Percentiles rank a stretch among this genome's conserved stretches.
These are phyloP conservation scores for Pleurotus tuber-regium DNA, from an alignment of 768 basidiomycete species.

Conservation along the genomic window DNA sequence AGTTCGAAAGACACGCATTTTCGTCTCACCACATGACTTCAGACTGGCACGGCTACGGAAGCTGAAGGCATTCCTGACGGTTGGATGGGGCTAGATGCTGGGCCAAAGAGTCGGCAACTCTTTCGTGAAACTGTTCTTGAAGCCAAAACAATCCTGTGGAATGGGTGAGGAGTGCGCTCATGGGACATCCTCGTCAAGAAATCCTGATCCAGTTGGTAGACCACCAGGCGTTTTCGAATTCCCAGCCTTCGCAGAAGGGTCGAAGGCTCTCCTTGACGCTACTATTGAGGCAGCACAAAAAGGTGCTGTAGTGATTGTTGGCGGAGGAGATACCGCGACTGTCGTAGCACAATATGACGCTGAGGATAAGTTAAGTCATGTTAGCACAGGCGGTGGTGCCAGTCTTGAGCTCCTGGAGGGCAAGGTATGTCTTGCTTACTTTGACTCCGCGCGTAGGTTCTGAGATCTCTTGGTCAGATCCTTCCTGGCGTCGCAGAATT, in stretches of 20 bases:
- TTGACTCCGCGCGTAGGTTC: slow-evolving; percentile 10
- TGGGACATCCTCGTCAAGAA: not conserved
- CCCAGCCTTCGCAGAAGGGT: slow-evolving; percentile 85
- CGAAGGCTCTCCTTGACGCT: slow-evolving; percentile 79
- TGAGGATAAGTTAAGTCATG: slow-evolving; percentile 91
- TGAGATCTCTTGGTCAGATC: slow-evolving; percentile 42
- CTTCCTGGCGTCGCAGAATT: slow-evolving; percentile 92
- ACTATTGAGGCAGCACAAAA: slow-evolving; percentile 82
- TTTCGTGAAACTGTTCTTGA: slow-evolving; percentile 80
- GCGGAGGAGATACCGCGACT: slow-evolving; percentile 96
- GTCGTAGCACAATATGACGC: slow-evolving; percentile 82
- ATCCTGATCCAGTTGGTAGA: slow-evolving; percentile 37
- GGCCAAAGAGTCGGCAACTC: slow-evolving; percentile 76
- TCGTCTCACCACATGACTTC: not conserved
- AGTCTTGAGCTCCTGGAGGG: slow-evolving; percentile 96
- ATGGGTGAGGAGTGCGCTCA: slow-evolving; percentile 53
- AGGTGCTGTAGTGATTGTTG: slow-evolving; percentile 91
- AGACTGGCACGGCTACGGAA: slow-evolving; percentile 80
- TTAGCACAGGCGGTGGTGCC: slow-evolving; percentile 94
- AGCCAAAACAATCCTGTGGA: slow-evolving; percentile 97
- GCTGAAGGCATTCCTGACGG: slow-evolving; percentile 85
- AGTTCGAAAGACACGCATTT: not conserved
- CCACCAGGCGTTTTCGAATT: slow-evolving; percentile 99
- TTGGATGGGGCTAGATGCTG: slow-evolving; percentile 95
- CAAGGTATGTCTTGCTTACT: slow-evolving; percentile 58